Evolutionary conservation across 495 filamentous ascomycete genomes (phyloP).

Genomic region (Hypomontagnella submonticulosa): DNA sequence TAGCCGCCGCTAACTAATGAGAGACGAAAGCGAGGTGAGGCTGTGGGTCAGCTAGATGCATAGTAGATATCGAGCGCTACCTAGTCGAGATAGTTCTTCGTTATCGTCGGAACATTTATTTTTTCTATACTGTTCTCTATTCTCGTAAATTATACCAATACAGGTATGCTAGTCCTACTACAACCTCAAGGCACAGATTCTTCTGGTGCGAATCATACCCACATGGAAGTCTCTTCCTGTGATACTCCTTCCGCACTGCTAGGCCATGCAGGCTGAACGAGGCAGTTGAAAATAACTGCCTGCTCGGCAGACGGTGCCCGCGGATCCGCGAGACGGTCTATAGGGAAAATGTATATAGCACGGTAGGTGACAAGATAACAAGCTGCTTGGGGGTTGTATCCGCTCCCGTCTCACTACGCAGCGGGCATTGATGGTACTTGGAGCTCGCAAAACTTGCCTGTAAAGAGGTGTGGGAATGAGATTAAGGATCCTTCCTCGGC

Average conservation of each 20-base stretch:
- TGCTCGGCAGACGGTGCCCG: neutral
- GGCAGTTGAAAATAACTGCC: neutral
- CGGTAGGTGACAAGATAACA: too few relatives aligned
- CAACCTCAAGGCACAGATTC: too few relatives aligned
- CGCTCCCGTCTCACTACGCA: too few relatives aligned
- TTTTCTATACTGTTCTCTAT: neutral
- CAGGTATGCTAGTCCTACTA: too few relatives aligned
- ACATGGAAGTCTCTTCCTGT: neutral
- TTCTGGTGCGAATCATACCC: neutral
- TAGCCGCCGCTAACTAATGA: neutral
- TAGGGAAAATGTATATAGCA: too few relatives aligned
- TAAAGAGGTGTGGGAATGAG: too few relatives aligned
- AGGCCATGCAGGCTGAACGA: neutral
- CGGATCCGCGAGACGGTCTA: neutral
- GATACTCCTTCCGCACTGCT: neutral
- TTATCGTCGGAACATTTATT: slow-evolving; percentile 11
- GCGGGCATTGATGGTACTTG: too few relatives aligned
- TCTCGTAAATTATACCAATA: neutral
- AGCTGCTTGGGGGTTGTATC: too few relatives aligned
- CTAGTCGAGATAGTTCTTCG: slow-evolving; percentile 9
- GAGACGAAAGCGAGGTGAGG: slow-evolving; percentile 14
- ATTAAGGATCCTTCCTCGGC: too few relatives aligned
- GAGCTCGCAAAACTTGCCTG: too few relatives aligned
- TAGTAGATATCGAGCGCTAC: neutral
- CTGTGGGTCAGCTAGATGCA: slow-evolving; percentile 6